Percentiles rank a stretch among this genome's conserved stretches.
Evolutionary conservation across 1,139 yeast species (phyloP).

Genomic region (Sugiyamaella sp.): DNA sequence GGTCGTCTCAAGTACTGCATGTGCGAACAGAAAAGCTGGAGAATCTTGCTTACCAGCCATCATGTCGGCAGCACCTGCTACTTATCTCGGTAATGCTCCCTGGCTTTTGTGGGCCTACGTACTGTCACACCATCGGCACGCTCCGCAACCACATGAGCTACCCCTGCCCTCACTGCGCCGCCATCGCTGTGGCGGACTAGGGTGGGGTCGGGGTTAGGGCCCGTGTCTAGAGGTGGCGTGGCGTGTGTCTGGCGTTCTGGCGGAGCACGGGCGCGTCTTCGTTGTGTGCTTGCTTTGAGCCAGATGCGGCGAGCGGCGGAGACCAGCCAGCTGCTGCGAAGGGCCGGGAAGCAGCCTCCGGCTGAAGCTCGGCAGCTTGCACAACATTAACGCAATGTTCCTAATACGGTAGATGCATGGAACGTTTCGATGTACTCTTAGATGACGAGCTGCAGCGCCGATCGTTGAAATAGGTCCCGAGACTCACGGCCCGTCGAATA

Average conservation of each 20-base stretch:
- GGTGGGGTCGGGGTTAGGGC: neutral
- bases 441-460: neutral
- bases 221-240: too few species aligned
- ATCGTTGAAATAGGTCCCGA: neutral
- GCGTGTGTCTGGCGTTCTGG: neutral
- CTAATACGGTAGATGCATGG: neutral
- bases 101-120: too few species aligned
- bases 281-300: neutral
- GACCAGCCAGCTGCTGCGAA: too few species aligned
- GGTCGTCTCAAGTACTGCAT: neutral
- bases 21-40: slow-evolving; percentile 7
- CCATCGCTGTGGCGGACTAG: neutral
- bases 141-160: slow-evolving; percentile 6
- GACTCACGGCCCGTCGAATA: neutral
- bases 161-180: neutral
- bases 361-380: neutral
- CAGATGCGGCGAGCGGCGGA: too few species aligned
- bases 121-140: neutral
- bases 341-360: too few species aligned
- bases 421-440: neutral
- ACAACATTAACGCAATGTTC: neutral
- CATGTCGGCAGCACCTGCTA: neutral
- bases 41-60: slow-evolving; percentile 1
- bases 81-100: slow-evolving; percentile 4
- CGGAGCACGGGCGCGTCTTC: neutral